Base-by-base conservation (phyloP, 2,329 filamentous ascomycete species). In the Ophiostoma ips region DNA sequence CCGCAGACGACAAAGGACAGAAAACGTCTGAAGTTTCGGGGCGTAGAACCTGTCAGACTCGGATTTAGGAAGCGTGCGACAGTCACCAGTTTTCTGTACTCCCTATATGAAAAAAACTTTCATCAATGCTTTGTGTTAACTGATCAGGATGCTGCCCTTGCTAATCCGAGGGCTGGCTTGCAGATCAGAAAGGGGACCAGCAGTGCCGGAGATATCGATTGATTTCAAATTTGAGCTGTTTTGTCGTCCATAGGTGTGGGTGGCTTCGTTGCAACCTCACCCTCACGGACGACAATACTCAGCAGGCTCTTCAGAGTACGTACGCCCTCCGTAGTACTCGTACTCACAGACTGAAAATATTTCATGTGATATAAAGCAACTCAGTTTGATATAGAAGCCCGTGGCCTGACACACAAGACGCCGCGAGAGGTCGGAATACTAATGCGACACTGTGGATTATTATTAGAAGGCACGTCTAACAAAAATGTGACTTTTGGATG, bases 191-290 rank as follows among this genome's bases (percentile, higher is more conserved):
- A n/a, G n/a, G n/a, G n/a, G n/a, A n/a, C n/a, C n/a, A n/a, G n/a
- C n/a, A n/a, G 35, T 19, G 35, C 38, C 38, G 38, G 38, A 41
- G 21, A 41, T 41, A 41, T 41, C 38, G 24, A 12, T 30, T 13
- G 15, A 3, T 28, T 41, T 37, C 16, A 37, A 19, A 43, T 47
- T 41, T 7, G 11, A 30, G 16, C 18, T 36, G 44, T 51, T 46
- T 48, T 37, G 44, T 43, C 44, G 35, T 43, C 15, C 33, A 38
- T 44, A 18, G 30, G 46, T 48, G 50, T 45, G 50, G 46, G 45
- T 41, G 15, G 28, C 38, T 19, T n/a, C 13, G 38, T 11, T 41
- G 38, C 21, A 41, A 41, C 38, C 5, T 41, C 10, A 9, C 19
- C n/a, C n/a, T 24, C 10, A 9, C 19, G 19, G 38, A 19, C 38